Evolutionary conservation across 805 yeast genomes (phyloP).

Genomic region (Wickerhamomyces hampshirensis): DNA sequence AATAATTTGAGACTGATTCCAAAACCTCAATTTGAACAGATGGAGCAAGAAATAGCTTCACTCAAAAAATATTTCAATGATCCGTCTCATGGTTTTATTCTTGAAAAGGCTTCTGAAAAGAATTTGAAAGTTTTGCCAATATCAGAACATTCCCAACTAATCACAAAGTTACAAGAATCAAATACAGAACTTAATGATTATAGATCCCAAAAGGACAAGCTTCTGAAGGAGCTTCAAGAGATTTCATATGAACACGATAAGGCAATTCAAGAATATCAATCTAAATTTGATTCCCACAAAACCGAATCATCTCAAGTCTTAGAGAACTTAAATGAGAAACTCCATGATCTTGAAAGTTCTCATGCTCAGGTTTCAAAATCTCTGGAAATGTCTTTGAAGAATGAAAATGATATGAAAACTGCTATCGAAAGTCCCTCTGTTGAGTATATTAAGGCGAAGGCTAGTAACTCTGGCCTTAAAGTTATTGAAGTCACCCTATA

Average conservation of each 20-base stretch:
- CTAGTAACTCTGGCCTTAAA: constrained; percentile 22
- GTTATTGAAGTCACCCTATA: constrained; percentile 10
- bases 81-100: constrained; percentile 16
- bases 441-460: constrained; percentile 26
- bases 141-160: constrained; percentile 8
- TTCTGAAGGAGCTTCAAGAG: background rate
- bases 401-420: too few relatives aligned
- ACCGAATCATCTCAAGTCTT: too few relatives aligned
- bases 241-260: background rate
- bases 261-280: constrained; percentile 1
- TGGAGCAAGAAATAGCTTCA: constrained; percentile 4
- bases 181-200: background rate
- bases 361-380: too few relatives aligned
- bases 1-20: constrained; percentile 21
- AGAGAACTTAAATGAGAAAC: too few relatives aligned
- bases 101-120: constrained; percentile 11
- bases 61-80: constrained; percentile 10
- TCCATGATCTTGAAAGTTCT: too few relatives aligned
- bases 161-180: constrained; percentile 2
- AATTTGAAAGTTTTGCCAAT: constrained; percentile 11
- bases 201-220: background rate
- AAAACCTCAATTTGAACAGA: constrained; percentile 8
- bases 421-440: constrained; percentile 16
- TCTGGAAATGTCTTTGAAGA: too few relatives aligned
- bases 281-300: too few relatives aligned